These are phyloP conservation scores for Takakia lepidozioides DNA, from an alignment of 225 moss, liverwort and hornwort species.

Conservation along the genomic window DNA sequence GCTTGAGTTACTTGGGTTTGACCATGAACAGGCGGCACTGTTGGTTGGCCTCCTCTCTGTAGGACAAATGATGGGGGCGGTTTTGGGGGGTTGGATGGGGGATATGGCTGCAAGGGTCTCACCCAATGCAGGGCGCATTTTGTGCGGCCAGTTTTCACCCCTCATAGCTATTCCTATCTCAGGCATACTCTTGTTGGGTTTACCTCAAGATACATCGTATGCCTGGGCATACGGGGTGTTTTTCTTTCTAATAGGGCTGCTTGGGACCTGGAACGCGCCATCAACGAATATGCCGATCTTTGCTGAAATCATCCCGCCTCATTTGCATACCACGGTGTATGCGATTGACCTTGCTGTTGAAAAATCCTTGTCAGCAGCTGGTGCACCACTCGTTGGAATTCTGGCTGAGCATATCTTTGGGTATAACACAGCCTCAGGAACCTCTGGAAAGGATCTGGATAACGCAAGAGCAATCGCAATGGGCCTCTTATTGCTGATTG, in stretches of 20 bases:
- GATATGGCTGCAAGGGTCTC: slow-evolving; percentile 36
- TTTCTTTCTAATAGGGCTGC: slow-evolving; percentile 43
- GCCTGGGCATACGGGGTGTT: slow-evolving; percentile 40
- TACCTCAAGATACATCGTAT: slow-evolving; percentile 29
- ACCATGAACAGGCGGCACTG: slow-evolving; percentile 43
- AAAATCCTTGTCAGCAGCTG: slow-evolving; percentile 51
- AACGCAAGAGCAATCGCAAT: slow-evolving; percentile 51
- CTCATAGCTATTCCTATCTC: slow-evolving; percentile 34
- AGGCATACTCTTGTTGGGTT: slow-evolving; percentile 39
- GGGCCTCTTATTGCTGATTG: slow-evolving; percentile 40
- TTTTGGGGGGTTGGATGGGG: slow-evolving; percentile 71
- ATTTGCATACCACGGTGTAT: slow-evolving; percentile 63
- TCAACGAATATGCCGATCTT: slow-evolving; percentile 67
- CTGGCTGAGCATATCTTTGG: slow-evolving; percentile 47
- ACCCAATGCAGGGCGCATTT: slow-evolving; percentile 42
- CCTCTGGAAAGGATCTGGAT: slow-evolving; percentile 23
- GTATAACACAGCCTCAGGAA: slow-evolving; percentile 17
- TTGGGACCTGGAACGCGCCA: slow-evolving; percentile 62
- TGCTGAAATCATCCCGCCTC: slow-evolving; percentile 58
- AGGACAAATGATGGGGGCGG: slow-evolving; percentile 47
- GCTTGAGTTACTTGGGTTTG: slow-evolving; percentile 64
- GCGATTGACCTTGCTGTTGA: slow-evolving; percentile 56
- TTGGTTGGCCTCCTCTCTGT: slow-evolving; percentile 47
- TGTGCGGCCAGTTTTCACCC: slow-evolving; percentile 51
- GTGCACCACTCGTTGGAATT: slow-evolving; percentile 58